These are phyloP conservation scores for Puccinia horiana DNA, from an alignment of 1,284 basidiomycete genomes.

Conservation along the genomic window DNA sequence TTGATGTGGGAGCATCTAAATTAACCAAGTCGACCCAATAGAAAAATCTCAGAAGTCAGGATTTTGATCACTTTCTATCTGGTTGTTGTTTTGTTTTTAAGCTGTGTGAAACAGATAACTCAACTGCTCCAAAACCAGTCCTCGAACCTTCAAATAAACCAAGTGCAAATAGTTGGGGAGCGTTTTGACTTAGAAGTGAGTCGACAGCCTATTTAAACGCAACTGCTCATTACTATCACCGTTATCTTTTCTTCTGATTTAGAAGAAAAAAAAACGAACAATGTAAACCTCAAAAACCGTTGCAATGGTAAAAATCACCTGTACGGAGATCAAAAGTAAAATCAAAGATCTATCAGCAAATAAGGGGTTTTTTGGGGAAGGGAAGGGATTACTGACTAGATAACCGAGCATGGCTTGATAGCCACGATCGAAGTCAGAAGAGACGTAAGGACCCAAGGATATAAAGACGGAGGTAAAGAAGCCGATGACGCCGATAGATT, in stretches of 20 bases:
- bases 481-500: constrained; percentile 29
- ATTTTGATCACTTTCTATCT: neutral
- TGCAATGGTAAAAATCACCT: constrained; percentile 45
- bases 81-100: neutral
- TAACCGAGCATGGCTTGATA: constrained; percentile 45
- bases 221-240: too few species aligned
- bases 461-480: constrained; percentile 42
- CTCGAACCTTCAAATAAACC: constrained; percentile 37
- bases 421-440: neutral
- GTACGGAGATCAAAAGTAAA: neutral
- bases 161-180: constrained; percentile 32
- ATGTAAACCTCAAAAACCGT: constrained; percentile 40
- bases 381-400: constrained; percentile 14
- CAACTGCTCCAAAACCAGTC: constrained; percentile 38
- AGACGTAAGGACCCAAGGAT: constrained; percentile 6
- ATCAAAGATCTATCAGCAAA: neutral
- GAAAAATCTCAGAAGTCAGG: neutral
- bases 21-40: neutral
- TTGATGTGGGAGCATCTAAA: constrained; percentile 34
- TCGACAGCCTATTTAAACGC: constrained; percentile 29
- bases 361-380: neutral
- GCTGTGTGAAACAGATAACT: neutral
- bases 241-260: too few species aligned
- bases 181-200: constrained; percentile 34
- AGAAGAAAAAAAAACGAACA: constrained; percentile 24